These are phyloP conservation scores for Leccinum pellstonianum DNA, from an alignment of 768 basidiomycete species.

Conservation along the genomic window DNA sequence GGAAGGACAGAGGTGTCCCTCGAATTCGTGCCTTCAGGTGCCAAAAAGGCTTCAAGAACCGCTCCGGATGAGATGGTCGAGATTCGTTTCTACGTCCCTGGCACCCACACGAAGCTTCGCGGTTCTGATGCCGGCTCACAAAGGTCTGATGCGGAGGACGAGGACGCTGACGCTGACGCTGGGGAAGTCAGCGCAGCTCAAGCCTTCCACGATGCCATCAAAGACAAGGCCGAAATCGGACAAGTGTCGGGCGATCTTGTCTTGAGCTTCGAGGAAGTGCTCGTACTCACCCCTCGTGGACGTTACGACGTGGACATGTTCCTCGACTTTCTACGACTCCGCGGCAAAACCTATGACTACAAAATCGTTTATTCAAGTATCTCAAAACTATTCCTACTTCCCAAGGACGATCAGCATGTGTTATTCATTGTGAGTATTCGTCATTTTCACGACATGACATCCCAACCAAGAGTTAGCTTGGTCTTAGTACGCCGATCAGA, in stretches of 20 bases:
- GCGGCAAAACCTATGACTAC: slow-evolving; percentile 99
- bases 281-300: slow-evolving; percentile 93
- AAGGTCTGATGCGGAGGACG: slow-evolving; percentile 66
- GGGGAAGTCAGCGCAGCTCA: slow-evolving; percentile 91
- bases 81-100: slow-evolving; percentile 95
- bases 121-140: slow-evolving; percentile 75
- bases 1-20: slow-evolving; percentile 98
- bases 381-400: slow-evolving; percentile 85
- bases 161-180: slow-evolving; percentile 47
- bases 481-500: slow-evolving; percentile 88
- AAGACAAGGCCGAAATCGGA: slow-evolving; percentile 94
- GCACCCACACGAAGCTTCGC: slow-evolving; percentile 48
- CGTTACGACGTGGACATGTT: slow-evolving; percentile 99
- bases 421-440: slow-evolving; percentile 77
- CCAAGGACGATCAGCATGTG: slow-evolving; percentile 95
- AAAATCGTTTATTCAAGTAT: slow-evolving; percentile 91
- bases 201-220: slow-evolving; percentile 94
- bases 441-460: not conserved
- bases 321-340: slow-evolving; percentile 86
- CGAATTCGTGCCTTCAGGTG: slow-evolving; percentile 68
- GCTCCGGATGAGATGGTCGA: slow-evolving; percentile 87
- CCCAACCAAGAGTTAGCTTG: slow-evolving; percentile 54
- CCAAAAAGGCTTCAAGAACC: slow-evolving; percentile 43
- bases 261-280: slow-evolving; percentile 91
- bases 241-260: slow-evolving; percentile 90